Evolutionary conservation across 164 flowering plant genomes (phyloP).

Genomic region (Protea cynaroides): DNA sequence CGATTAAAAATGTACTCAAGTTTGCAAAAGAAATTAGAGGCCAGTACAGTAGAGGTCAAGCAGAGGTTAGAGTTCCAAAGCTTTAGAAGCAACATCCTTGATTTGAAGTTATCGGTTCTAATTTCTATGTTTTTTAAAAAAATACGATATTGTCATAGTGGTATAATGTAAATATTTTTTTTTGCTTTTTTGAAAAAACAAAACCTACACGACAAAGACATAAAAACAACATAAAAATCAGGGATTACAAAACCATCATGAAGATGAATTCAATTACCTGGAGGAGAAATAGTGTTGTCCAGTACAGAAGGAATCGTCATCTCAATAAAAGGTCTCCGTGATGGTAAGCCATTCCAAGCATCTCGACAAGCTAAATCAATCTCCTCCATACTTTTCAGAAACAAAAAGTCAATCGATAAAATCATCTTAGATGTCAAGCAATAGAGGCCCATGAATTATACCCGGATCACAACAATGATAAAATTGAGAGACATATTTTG

Average conservation of each 20-base stretch:
- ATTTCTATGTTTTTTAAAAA: too few species aligned
- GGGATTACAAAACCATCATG: background rate
- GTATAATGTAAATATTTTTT: too few species aligned
- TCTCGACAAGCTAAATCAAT: constrained; percentile 75
- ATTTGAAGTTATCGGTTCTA: too few species aligned
- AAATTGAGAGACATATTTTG: background rate
- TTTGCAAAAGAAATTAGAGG: too few species aligned
- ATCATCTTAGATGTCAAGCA: background rate
- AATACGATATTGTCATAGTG: too few species aligned
- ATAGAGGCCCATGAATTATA: background rate
- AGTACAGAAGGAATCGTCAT: constrained; percentile 95
- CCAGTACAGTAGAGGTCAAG: too few species aligned
- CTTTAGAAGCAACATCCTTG: too few species aligned
- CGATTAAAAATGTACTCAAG: too few species aligned
- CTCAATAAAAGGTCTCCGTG: constrained; percentile 82
- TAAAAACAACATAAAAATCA: background rate
- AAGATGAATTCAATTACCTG: constrained; percentile 37
- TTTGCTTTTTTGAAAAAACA: too few species aligned
- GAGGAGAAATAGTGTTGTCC: constrained; percentile 93
- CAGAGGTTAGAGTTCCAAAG: too few species aligned
- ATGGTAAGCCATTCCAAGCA: constrained; percentile 78
- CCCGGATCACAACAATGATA: background rate
- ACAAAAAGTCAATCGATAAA: constrained; percentile 12
- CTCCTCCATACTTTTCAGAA: constrained; percentile 65
- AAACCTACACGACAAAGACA: too few species aligned